These are phyloP conservation scores for Penicillium taxi DNA, from an alignment of 495 filamentous ascomycete genomes.

Conservation along the genomic window DNA sequence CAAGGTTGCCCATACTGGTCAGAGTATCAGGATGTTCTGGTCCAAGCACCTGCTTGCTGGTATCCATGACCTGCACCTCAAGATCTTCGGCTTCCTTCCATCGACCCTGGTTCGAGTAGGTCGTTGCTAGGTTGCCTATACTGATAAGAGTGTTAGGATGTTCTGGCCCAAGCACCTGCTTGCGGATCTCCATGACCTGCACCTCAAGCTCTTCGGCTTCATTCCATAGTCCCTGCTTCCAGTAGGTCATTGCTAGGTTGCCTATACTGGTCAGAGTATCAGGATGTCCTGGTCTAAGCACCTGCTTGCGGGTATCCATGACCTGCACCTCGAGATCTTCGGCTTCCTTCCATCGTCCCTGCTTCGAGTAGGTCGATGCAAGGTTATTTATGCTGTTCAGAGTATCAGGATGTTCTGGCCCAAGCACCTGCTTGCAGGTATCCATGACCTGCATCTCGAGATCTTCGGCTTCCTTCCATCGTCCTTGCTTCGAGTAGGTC, in stretches of 20 bases:
- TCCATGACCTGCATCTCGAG: neutral
- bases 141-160: conserved; percentile 1
- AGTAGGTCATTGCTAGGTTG: conserved; percentile 1
- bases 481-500: neutral
- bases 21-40: conserved; percentile 1
- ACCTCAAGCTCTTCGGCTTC: conserved; percentile 2
- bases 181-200: neutral
- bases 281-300: conserved; percentile 6
- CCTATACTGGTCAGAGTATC: conserved; percentile 9
- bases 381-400: conserved; percentile 1
- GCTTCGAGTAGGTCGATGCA: neutral
- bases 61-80: neutral
- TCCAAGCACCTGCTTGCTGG: neutral
- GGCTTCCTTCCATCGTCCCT: conserved; percentile 2
- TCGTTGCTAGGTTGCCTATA: neutral
- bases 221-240: conserved; percentile 2
- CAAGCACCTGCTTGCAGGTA: neutral
- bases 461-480: conserved; percentile 1
- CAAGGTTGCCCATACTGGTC: neutral
- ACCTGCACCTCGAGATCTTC: neutral
- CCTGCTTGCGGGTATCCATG: conserved; percentile 3
- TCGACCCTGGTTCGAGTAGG: neutral
- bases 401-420: neutral
- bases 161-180: neutral
- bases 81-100: conserved; percentile 2